These are phyloP conservation scores for Sisymbrium irio DNA, from an alignment of 345 rosid species.

Conservation along the genomic window DNA sequence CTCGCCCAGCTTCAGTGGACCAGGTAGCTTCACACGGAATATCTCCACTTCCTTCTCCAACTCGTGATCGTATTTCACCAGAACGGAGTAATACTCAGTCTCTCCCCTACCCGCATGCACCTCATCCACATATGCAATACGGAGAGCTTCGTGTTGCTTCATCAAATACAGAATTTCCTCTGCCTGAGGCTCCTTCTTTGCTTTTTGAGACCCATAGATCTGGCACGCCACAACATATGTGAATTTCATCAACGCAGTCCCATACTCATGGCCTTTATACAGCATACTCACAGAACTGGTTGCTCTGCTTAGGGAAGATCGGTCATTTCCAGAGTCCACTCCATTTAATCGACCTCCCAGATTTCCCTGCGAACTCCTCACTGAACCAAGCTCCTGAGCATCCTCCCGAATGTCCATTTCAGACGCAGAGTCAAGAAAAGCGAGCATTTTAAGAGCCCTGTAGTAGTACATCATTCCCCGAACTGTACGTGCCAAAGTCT, in stretches of 20 bases:
- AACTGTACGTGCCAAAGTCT: conserved; percentile 89
- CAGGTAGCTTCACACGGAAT: conserved; percentile 83
- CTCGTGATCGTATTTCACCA: conserved; percentile 75
- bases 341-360: conserved; percentile 38
- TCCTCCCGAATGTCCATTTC: conserved; percentile 90
- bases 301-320: conserved; percentile 48
- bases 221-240: conserved; percentile 85
- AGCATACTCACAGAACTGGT: conserved; percentile 59
- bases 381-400: conserved; percentile 70
- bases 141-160: conserved; percentile 78
- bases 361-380: conserved; percentile 42
- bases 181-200: conserved; percentile 67
- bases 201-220: conserved; percentile 75
- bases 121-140: conserved; percentile 91
- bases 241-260: conserved; percentile 79
- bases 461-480: conserved; percentile 99
- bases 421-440: conserved; percentile 95
- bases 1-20: conserved; percentile 85
- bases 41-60: conserved; percentile 79
- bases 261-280: conserved; percentile 84
- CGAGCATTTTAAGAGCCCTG: conserved; percentile 92
- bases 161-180: conserved; percentile 69
- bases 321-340: conserved; percentile 41
- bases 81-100: conserved; percentile 71
- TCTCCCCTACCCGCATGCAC: conserved; percentile 52